Evolutionary conservation across 257 asterid species (phyloP).

Genomic region (Dorcoceras hygrometricum): DNA sequence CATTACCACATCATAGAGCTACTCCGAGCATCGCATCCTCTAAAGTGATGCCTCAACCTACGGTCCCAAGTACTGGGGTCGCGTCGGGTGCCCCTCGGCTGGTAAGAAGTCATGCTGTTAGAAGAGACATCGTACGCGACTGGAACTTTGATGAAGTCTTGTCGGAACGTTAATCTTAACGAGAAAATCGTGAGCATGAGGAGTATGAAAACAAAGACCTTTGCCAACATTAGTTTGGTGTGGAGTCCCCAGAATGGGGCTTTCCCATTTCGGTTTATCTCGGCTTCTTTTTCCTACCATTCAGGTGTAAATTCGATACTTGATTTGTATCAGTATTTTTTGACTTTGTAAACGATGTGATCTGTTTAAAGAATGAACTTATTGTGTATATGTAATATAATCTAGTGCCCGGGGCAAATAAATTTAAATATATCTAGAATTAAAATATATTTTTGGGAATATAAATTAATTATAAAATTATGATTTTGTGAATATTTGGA

Average conservation of each 20-base stretch:
- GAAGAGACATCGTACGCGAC: conserved; percentile 87
- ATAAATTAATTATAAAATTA: too few species aligned
- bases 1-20: conserved; percentile 43
- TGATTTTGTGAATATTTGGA: too few species aligned
- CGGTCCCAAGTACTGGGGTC: conserved; percentile 39
- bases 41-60: conserved; percentile 79
- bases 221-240: conserved; percentile 8
- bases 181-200: conserved; percentile 8
- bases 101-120: conserved; percentile 82
- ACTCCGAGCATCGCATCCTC: conserved; percentile 52
- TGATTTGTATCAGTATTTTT: background rate
- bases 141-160: conserved; percentile 73
- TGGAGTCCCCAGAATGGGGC: conserved; percentile 27
- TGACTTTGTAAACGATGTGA: background rate
- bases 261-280: background rate
- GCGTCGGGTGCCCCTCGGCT: conserved; percentile 59
- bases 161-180: conserved; percentile 52
- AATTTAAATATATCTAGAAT: too few species aligned
- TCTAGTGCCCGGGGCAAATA: too few species aligned
- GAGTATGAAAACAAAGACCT: conserved; percentile 10
- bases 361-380: background rate
- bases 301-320: background rate
- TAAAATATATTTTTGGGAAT: too few species aligned
- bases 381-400: too few species aligned
- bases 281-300: background rate